Evolutionary conservation across 176 grass and related monocot species (phyloP), one percentile per base, ranked within the genome.

Genomic region (Oryza longistaminata): DNA sequence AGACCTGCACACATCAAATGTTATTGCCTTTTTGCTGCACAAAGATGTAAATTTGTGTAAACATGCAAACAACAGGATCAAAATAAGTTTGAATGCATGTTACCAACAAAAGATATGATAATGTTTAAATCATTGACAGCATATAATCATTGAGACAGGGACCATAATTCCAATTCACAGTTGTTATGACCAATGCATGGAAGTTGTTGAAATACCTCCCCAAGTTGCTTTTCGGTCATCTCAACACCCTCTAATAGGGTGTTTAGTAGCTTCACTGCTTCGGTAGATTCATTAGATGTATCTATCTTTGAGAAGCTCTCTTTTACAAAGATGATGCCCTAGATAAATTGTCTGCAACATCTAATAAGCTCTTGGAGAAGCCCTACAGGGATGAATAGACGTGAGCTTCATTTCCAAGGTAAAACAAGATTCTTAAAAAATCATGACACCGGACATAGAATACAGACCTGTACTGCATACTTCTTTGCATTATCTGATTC

Each of bases 201-300:
- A n/a, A 31, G n/a, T 17, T 43, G n/a, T 69, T 2, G 9, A 61
- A 82, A 61, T 90, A 88, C 90, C 87, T 92, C 82, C 60, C 73
- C 79, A n/a, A 94, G 90, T 81, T 94, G 92, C 53, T 94, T 94
- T 7, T 94, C 77, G 17, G 90, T 94, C 87, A 94, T 90, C 50
- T 92, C 87, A 71, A 90, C 87, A 83, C 89, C 92, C 73, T 85
- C 92, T 26, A 94, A 69, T 53, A 94, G 81, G 29, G 92, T 90
- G 66, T 89, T 91, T 9, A 94, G 61, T 13, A 94, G 81, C 10
- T 60, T 76, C 40, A 89, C 80, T 37, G 92, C 89, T 74, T 82
- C 92, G 70, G 74, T n/a, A 58, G 83, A 87, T 66, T 94, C 75
- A 45, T 92, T 87, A 12, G 89, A 85, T 6, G 29, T 31, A 82